These are phyloP conservation scores for Populus tomentosa DNA, from an alignment of 441 rosid genomes.

Conservation along the genomic window DNA sequence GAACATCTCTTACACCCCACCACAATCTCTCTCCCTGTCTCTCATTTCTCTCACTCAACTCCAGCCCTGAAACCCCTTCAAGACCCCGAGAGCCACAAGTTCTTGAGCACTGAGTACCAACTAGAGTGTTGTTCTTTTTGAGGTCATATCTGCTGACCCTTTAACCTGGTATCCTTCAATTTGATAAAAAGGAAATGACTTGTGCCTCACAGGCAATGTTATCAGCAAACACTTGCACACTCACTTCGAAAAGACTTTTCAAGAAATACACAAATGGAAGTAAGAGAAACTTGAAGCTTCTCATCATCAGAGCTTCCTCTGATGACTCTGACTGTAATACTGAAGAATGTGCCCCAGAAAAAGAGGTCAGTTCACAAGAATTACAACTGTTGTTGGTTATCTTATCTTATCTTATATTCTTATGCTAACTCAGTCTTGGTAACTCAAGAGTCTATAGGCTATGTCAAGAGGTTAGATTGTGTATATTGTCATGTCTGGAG, in stretches of 20 bases:
- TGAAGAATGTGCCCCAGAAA: slow-evolving; percentile 94
- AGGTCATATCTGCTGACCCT: too few species aligned
- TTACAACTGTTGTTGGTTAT: neutral
- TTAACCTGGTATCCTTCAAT: neutral
- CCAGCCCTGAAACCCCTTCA: neutral
- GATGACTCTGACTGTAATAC: slow-evolving; percentile 71
- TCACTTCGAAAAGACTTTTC: slow-evolving; percentile 38
- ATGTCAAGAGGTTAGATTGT: too few species aligned
- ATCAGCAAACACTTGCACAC: slow-evolving; percentile 44
- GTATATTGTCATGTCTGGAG: too few species aligned
- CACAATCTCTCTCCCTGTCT: neutral
- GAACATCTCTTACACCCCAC: neutral
- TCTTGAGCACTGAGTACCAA: neutral
- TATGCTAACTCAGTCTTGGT: too few species aligned
- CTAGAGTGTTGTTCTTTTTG: too few species aligned
- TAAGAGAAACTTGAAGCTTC: slow-evolving; percentile 17
- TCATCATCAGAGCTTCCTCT: slow-evolving; percentile 52
- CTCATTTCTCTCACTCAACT: neutral
- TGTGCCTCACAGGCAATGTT: slow-evolving; percentile 55
- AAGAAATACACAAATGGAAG: slow-evolving; percentile 14
- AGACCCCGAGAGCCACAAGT: neutral
- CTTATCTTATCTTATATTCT: neutral
- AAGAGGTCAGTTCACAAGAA: slow-evolving; percentile 47
- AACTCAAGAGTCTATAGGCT: too few species aligned
- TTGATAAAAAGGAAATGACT: slow-evolving; percentile 24